Percentiles rank a stretch among this genome's conserved stretches.
These are phyloP conservation scores for Penicillium corylophilum DNA, from an alignment of 2,329 filamentous ascomycete genomes.

Conservation along the genomic window DNA sequence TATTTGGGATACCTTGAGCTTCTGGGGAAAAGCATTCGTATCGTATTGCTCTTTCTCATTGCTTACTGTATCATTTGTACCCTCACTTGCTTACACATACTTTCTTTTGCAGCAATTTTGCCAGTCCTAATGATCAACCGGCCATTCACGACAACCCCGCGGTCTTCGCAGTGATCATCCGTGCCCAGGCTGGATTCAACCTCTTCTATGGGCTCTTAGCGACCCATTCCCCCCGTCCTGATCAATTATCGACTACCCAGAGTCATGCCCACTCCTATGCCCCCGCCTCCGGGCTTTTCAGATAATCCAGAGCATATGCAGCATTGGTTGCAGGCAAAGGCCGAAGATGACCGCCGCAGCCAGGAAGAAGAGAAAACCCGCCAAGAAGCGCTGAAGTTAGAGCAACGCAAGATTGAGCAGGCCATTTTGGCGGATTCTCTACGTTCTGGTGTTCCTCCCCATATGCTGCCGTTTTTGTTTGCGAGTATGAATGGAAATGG, in stretches of 20 bases:
- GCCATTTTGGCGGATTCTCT: constrained; percentile 70
- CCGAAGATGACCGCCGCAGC: constrained; percentile 63
- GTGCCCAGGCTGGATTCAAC: neutral
- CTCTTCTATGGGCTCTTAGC: neutral
- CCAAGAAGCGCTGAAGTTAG: constrained; percentile 64
- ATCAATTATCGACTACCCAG: constrained; percentile 31
- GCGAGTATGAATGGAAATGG: constrained; percentile 41
- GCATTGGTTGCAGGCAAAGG: constrained; percentile 67
- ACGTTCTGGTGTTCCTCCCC: constrained; percentile 68
- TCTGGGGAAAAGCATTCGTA: neutral
- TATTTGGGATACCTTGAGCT: constrained; percentile 2
- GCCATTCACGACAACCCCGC: constrained; percentile 43
- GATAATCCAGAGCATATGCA: constrained; percentile 68
- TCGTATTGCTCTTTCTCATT: neutral
- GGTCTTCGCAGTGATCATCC: constrained; percentile 20
- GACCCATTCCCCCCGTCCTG: constrained; percentile 26
- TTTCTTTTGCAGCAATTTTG: constrained; percentile 47
- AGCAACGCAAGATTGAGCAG: constrained; percentile 71
- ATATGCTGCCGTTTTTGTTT: constrained; percentile 73
- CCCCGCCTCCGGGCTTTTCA: constrained; percentile 35
- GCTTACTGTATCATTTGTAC: neutral
- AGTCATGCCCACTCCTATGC: constrained; percentile 16
- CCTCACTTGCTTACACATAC: constrained; percentile 54
- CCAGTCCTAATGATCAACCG: constrained; percentile 51
- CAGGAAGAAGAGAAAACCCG: constrained; percentile 71